Evolutionary conservation across 2,329 filamentous ascomycete genomes (phyloP), one percentile per base, ranked within the genome.

Genomic region (Fusarium sarcochroum): DNA sequence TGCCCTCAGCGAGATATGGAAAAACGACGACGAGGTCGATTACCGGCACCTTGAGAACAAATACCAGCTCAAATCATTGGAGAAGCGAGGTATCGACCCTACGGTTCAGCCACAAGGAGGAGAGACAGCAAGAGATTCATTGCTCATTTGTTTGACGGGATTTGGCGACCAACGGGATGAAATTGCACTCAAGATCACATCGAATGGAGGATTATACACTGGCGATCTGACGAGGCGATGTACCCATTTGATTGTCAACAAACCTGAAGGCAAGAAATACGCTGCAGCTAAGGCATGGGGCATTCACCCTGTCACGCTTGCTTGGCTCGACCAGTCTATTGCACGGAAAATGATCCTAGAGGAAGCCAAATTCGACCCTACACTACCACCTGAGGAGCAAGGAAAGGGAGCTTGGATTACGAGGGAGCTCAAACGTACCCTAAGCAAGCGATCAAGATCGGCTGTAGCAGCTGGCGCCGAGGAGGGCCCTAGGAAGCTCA

Each of bases 301-400:
- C 45, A 88, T 97, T 69, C 89, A 89, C 52, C 88, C 94, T 23
- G 93, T 99, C 23, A 90, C 91, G 2, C 78, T 92, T 34, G 90
- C 94, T 75, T 99, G 96, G 96, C 86, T 98, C 37, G 83, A 90
- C 50, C 92, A 98, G 75, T 95, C 92, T 73, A 79, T 96, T 61
- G 87, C 91, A 68, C 87, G 96, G 66, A 93, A 94, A 58, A 96
- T 99, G 93, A 91, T 94, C 20, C 82, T 99, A 20, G 93, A 98
- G 56, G 96, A 98, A 77, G 80, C 83, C n/a, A 89, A 88, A 62
- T 99, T 97, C 78, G 90, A 97, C 76, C 94, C 93, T 3, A 82
- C 87, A 25, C 78, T 95, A 18, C 89, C 93, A 0, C 69, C 76
- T 8, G 88, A 91, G 68, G 85, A 94, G 74, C 91, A 94, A 75